phyloP scores from a whole-genome alignment of 306 rosid genomes.

The Glycine tomentella region DNA sequence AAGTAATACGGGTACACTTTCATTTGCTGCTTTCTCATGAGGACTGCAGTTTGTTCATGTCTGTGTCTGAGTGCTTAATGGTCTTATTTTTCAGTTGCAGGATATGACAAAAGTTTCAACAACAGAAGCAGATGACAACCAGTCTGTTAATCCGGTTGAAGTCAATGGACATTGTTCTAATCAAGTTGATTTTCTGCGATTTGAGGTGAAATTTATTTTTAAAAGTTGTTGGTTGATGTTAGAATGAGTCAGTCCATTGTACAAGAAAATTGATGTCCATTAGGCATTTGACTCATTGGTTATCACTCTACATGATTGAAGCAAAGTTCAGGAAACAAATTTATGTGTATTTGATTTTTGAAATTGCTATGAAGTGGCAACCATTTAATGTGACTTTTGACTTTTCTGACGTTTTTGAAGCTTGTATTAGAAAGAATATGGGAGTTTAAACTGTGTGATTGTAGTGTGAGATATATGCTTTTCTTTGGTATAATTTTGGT shows the following conservation, averaged over 20 bases:
- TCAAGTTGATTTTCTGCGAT: constrained; percentile 67
- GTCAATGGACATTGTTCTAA: constrained; percentile 49
- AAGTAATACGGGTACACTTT: constrained; percentile 50
- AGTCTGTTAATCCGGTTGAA: constrained; percentile 53
- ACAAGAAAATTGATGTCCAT: constrained; percentile 14
- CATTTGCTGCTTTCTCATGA: constrained; percentile 22
- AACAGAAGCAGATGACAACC: constrained; percentile 49
- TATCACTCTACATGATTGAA: constrained; percentile 16
- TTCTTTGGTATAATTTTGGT: constrained; percentile 28
- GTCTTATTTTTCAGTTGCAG: constrained; percentile 61
- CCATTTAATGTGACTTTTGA: constrained; percentile 21
- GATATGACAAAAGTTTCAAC: constrained; percentile 47
- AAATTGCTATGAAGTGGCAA: background rate
- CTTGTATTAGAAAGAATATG: constrained; percentile 9
- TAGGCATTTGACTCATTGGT: constrained; percentile 20
- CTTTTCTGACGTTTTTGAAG: constrained; percentile 1
- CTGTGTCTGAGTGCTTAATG: too few species aligned
- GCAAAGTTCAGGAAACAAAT: constrained; percentile 9
- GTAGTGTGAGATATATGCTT: constrained; percentile 10
- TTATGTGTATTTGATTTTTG: constrained; percentile 27
- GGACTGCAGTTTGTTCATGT: constrained; percentile 34
- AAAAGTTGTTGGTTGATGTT: constrained; percentile 17
- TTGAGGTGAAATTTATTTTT: constrained; percentile 68
- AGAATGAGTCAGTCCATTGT: constrained; percentile 38
- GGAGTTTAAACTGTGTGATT: background rate